Conservation (phyloP, 75 land plant genomes). For the Sequoiadendron giganteum region DNA sequence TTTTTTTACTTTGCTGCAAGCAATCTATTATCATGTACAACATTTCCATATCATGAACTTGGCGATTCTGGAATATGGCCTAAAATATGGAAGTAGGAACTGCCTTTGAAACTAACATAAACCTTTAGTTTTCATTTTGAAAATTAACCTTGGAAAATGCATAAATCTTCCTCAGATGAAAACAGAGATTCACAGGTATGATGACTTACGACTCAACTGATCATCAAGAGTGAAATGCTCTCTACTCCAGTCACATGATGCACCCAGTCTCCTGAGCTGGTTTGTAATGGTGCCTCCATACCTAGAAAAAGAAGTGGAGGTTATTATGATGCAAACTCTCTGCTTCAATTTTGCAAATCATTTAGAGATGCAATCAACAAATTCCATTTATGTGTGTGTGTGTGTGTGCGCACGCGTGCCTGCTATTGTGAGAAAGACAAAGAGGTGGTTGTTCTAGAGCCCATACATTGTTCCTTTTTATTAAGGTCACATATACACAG, state of each 20-base stretch:
- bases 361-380: constrained; percentile 2
- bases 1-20: no score
- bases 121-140: background rate
- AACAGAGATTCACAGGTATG: background rate
- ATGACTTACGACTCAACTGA: constrained; percentile 86
- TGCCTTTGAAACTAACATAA: background rate
- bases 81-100: background rate
- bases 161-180: background rate
- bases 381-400: background rate
- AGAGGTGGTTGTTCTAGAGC: background rate
- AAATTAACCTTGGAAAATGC: background rate
- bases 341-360: background rate
- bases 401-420: background rate
- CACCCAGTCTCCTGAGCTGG: constrained; percentile 93
- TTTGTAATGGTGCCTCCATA: constrained; percentile 89
- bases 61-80: background rate
- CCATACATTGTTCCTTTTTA: no score
- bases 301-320: constrained; percentile 25
- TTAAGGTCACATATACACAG: background rate
- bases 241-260: constrained; percentile 97
- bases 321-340: background rate
- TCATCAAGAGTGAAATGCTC: constrained; percentile 96
- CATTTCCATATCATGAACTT: background rate
- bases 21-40: background rate
- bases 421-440: constrained; percentile 5